A percentile compares a stretch with the other conserved stretches of the same genome.
These are phyloP conservation scores for Phaeosphaeriaceae sp. DNA, from an alignment of 2,329 filamentous ascomycete species.

Conservation along the genomic window DNA sequence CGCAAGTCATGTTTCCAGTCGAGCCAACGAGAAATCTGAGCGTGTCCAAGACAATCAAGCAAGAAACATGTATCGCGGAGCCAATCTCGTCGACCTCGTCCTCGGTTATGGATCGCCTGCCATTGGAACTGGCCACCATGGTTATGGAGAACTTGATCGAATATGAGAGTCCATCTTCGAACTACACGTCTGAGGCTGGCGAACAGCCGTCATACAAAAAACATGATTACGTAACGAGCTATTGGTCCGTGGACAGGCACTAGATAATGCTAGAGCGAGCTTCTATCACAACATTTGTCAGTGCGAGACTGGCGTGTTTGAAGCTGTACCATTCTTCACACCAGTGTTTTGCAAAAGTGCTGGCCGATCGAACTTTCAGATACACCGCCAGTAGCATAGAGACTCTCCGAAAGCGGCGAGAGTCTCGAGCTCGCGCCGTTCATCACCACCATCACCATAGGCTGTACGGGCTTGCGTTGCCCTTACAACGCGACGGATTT, in stretches of 20 bases:
- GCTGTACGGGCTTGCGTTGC: constrained; percentile 1
- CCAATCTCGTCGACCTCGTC: not conserved
- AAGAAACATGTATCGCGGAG: not conserved
- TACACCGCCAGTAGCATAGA: constrained; percentile 8
- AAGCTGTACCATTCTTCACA: constrained; percentile 5
- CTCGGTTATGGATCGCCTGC: not conserved
- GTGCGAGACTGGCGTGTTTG: constrained; percentile 1
- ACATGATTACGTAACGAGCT: too few relatives aligned
- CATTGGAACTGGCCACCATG: not conserved
- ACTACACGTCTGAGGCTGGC: not conserved
- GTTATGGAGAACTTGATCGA: not conserved
- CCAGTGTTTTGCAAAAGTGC: constrained; percentile 6
- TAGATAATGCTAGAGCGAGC: too few relatives aligned
- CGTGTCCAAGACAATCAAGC: not conserved
- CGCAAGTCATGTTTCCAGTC: not conserved
- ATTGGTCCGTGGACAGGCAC: too few relatives aligned
- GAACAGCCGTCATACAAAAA: too few relatives aligned
- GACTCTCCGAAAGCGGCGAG: constrained; percentile 3
- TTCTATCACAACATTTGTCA: too few relatives aligned
- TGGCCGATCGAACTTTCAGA: constrained; percentile 11
- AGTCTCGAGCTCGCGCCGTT: not conserved
- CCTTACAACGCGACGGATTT: too few relatives aligned
- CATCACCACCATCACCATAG: constrained; percentile 7
- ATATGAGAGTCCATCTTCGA: not conserved
- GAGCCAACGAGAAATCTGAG: not conserved